phyloP scores from a whole-genome alignment of 1,284 basidiomycete species.

The Cutaneotrichosporon dermatis region DNA sequence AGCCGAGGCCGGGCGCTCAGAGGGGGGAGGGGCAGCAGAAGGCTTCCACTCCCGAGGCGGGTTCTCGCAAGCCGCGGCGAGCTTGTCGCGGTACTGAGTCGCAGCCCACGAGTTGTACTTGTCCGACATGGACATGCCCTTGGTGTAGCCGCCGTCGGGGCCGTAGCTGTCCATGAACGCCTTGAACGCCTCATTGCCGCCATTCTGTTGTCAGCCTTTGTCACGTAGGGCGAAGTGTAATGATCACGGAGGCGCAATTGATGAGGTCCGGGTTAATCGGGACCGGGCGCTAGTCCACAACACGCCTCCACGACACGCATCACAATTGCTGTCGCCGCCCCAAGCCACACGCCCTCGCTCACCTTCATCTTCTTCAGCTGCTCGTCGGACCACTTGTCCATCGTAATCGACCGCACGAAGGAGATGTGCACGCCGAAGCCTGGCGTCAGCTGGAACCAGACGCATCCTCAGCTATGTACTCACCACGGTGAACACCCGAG shows the following conservation, averaged over 20 bases:
- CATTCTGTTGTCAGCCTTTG: slow-evolving; percentile 54
- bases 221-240: too few relatives aligned
- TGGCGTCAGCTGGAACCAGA: neutral
- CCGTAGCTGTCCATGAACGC: slow-evolving; percentile 71
- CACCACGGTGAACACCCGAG: slow-evolving; percentile 82
- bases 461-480: slow-evolving; percentile 5
- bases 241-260: too few relatives aligned
- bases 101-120: slow-evolving; percentile 91
- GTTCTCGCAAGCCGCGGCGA: slow-evolving; percentile 42
- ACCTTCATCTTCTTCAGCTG: slow-evolving; percentile 89
- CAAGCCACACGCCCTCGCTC: neutral
- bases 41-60: slow-evolving; percentile 40
- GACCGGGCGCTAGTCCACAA: too few relatives aligned
- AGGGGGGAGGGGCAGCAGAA: slow-evolving; percentile 32
- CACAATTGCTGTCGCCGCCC: too few relatives aligned
- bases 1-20: slow-evolving; percentile 38
- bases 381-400: slow-evolving; percentile 92
- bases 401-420: slow-evolving; percentile 86
- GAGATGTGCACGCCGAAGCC: slow-evolving; percentile 53
- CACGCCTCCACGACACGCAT: too few relatives aligned
- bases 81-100: slow-evolving; percentile 81
- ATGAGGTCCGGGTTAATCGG: too few relatives aligned
- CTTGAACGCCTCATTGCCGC: slow-evolving; percentile 76
- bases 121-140: slow-evolving; percentile 64
- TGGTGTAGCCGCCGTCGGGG: slow-evolving; percentile 69